Conservation (phyloP, 768 basidiomycete genomes). For the Tylopilus rubrobrunneus region DNA sequence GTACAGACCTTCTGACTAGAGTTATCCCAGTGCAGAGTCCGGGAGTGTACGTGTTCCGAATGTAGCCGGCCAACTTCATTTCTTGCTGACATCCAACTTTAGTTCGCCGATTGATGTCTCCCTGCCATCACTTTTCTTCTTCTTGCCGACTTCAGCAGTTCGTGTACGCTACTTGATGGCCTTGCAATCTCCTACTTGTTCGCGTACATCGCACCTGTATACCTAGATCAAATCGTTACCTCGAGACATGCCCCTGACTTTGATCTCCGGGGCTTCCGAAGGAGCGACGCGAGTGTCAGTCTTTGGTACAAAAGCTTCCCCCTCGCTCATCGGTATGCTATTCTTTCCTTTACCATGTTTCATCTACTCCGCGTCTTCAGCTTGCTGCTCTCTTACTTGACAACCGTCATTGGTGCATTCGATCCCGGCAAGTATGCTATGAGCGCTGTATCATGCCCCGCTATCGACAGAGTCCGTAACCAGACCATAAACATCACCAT, state of each 20-base stretch:
- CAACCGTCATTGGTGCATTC: conserved; percentile 23
- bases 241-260: background rate
- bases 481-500: conserved; percentile 39
- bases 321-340: background rate
- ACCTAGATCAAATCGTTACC: background rate
- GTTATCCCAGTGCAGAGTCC: too few relatives aligned
- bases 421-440: conserved; percentile 36
- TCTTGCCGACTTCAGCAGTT: background rate
- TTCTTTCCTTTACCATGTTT: conserved; percentile 1
- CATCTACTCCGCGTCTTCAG: background rate
- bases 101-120: background rate
- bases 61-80: background rate
- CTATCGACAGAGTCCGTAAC: conserved; percentile 36
- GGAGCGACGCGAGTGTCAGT: background rate
- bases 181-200: background rate
- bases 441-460: conserved; percentile 37
- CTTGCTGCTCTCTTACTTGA: background rate
- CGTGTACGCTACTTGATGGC: background rate
- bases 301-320: conserved; percentile 1
- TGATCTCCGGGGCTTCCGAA: background rate
- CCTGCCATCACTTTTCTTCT: too few relatives aligned
- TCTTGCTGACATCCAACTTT: background rate
- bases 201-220: background rate
- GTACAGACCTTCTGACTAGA: background rate
- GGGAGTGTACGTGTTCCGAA: background rate